Evolutionary conservation across 331 rosid species (phyloP).

Genomic region (Malus hybrid): DNA sequence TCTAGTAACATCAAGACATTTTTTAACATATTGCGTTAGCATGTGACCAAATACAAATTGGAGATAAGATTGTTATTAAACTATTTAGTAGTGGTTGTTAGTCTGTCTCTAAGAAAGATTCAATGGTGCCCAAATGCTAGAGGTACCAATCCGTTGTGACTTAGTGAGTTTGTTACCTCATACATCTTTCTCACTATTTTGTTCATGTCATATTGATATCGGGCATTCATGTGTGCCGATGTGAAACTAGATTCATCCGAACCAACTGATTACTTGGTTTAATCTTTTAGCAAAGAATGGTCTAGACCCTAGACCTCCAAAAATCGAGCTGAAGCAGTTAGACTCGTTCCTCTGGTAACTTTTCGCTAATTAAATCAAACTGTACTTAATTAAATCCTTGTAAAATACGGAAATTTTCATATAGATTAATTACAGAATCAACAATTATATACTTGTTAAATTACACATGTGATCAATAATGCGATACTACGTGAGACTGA

Average conservation of each 20-base stretch:
- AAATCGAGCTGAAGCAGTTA: background rate
- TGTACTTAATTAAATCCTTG: too few relatives aligned
- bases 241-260: background rate
- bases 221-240: background rate
- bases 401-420: too few relatives aligned
- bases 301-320: background rate
- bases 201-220: too few relatives aligned
- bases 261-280: background rate
- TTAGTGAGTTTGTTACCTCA: background rate
- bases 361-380: background rate
- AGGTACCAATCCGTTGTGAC: background rate
- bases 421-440: too few relatives aligned
- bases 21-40: too few relatives aligned
- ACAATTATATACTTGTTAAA: too few relatives aligned
- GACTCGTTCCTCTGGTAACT: background rate
- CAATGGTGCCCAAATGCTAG: background rate
- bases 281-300: background rate
- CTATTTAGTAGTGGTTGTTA: background rate
- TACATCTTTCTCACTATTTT: background rate
- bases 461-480: too few relatives aligned
- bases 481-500: too few relatives aligned
- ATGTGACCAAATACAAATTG: background rate
- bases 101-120: too few relatives aligned
- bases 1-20: background rate
- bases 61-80: background rate